Evolutionary conservation across 306 rosid genomes (phyloP), one percentile per base, ranked within the genome.

Genomic region (Castanea sativa): DNA sequence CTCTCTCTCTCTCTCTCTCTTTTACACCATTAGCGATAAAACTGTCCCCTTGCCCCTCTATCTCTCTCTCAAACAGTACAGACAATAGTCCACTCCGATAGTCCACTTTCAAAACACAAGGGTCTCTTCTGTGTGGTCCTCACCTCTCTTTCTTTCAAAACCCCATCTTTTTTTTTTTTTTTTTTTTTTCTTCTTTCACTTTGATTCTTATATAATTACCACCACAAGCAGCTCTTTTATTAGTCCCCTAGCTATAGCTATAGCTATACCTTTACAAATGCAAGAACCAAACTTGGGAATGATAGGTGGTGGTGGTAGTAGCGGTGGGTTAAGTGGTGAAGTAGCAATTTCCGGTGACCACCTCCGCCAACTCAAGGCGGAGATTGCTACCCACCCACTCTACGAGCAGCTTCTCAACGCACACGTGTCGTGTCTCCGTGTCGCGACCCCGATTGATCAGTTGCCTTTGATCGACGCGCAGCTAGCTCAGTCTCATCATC

Each of bases 361-460:
- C 21, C 76, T 77, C 71, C 83, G 87, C 4, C 94, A 88, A 3
- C 83, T 88, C 23, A 96, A 93, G 87, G 93, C 95, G 14, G 99
- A 96, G 91, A 96, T 96, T 63, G 97, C 89, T 6, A 87, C 89
- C 1, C 99, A 93, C 74, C 99, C 99, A 1, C 81, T 96, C 0
- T 96, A 84, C 19, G 99, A 93, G 63, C 99, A 93, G 84, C 91
- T 96, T 19, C 87, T 96, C 0, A 74, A 96, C 0, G 98, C 99
- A 0, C 99, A 96, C 67, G 96, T 96, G 60, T 81, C 94, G 1
- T 96, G 99, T 38, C 94, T 96, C 5, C 89, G 98, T 0, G 99
- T 96, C 2, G 99, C 99, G 19, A 96, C 99, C 14, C 99, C 99
- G 4, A 91, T 95, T 77, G 99, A 96, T 59, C 97, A 96, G 90